Conservation (phyloP, 257 asterid species). For the Coffea canephora region DNA sequence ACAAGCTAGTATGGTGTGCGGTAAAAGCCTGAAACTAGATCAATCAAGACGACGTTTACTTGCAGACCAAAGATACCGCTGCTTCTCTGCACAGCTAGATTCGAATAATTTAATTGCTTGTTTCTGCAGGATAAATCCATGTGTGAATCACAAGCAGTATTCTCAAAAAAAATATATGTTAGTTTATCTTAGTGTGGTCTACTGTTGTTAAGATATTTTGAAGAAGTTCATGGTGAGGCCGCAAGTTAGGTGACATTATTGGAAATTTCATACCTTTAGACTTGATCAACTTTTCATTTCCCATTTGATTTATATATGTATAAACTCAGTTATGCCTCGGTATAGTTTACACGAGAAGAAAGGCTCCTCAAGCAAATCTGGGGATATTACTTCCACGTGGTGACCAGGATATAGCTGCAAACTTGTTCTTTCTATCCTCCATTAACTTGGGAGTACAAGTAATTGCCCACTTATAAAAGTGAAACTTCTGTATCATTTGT, state of each 20-base stretch:
- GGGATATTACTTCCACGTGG: too few species aligned
- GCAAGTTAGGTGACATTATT: neutral
- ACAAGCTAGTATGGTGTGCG: neutral
- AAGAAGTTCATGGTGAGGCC: neutral
- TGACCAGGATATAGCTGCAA: neutral
- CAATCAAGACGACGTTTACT: neutral
- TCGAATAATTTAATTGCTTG: neutral
- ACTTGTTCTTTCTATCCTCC: neutral
- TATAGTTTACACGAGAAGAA: neutral
- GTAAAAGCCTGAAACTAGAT: neutral
- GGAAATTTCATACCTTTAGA: neutral
- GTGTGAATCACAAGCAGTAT: conserved; percentile 12
- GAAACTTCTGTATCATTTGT: neutral
- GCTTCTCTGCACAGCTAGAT: neutral
- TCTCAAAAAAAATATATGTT: neutral
- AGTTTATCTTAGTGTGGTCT: neutral
- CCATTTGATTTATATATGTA: neutral
- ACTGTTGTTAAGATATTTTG: neutral
- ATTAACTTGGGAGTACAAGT: neutral
- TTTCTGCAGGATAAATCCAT: neutral
- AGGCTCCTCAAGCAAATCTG: too few species aligned
- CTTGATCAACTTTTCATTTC: neutral
- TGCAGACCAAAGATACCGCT: neutral
- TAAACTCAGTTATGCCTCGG: neutral
- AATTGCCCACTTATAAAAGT: neutral